Base-by-base conservation (phyloP, 441 rosid species). In the Erodium chrysanthum region DNA sequence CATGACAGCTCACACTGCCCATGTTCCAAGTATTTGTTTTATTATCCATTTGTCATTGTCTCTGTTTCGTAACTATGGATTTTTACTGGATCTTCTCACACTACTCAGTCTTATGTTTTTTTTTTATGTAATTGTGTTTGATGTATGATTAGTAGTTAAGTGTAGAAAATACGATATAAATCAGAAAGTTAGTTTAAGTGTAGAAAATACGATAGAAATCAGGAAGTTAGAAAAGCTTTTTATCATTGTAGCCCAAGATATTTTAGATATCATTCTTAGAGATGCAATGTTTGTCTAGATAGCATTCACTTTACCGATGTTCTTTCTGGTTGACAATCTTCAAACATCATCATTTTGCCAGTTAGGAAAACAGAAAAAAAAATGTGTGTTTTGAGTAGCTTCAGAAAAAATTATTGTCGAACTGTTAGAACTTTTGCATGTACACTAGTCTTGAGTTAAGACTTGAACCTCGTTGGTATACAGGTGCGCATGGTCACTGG, bases 401-500 rank as follows among this genome's bases (percentile, higher is more conserved):
- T 5, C 22, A 5, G 59, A 17, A 52, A 27, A 1, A 27, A 27
- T 27, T 27, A 27, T 27, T 27, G 42, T 37, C n/a, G n/a, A 58
- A 35, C 52, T 46, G 52, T 46, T 14, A 46, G 52, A 14, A 37
- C 42, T 46, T 46, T 46, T 46, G 15, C 17, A 46, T 46, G 18
- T 18, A 46, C 52, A 5, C n/a, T 46, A 46, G 15, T 46, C 52
- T 46, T 46, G 15, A 14, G n/a, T 46, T 17, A 7, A 46, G 52
- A 46, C 15, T 46, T 46, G 52, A 46, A 46, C 52, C 52, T 46
- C 52, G 1, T 46, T 46, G 52, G 6, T 46, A 46, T 46, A 46
- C 72, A 94, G 99, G 97, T 91, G 22, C 97, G 99, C 29, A 94
- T 90, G 97, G 87, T 94, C 65, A 94, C 99, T 69, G 99, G 99